Conservation (phyloP, 225 moss, liverwort and hornwort genomes). For the Straminergon stramineum region DNA sequence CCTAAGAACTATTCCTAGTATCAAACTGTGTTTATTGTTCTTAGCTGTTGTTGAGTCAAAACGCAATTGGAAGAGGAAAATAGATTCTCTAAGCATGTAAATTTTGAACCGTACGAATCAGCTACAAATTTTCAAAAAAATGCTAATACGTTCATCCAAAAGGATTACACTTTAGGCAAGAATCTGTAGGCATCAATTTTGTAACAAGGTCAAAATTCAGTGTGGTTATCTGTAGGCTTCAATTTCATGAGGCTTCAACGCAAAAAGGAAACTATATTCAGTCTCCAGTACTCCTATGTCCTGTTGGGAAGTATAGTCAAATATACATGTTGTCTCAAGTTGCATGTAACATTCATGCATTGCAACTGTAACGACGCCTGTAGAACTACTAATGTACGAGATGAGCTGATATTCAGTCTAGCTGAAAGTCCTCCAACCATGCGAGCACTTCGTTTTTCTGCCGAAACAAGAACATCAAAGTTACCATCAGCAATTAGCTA, state of each 20-base stretch:
- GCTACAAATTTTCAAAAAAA: neutral
- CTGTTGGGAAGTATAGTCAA: neutral
- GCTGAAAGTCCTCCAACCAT: conserved; percentile 63
- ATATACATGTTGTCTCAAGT: neutral
- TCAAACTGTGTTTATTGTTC: neutral
- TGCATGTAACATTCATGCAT: neutral
- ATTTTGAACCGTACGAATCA: neutral
- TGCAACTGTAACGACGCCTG: neutral
- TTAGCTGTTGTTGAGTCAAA: neutral
- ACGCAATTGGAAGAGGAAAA: neutral
- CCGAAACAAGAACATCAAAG: neutral
- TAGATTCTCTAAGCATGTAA: neutral
- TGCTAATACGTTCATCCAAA: no score
- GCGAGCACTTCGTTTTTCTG: conserved; percentile 97
- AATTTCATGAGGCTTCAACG: neutral
- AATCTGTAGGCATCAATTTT: neutral
- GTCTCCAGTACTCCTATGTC: neutral
- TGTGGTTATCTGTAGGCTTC: neutral
- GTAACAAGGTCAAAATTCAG: neutral
- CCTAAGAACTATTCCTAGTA: neutral
- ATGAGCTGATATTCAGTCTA: conserved; percentile 17
- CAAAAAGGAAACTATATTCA: neutral
- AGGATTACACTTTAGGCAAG: neutral
- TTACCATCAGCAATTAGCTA: neutral
- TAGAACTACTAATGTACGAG: neutral